Evolutionary conservation across 345 rosid genomes (phyloP).

Genomic region (Aquilaria yunnanensis): DNA sequence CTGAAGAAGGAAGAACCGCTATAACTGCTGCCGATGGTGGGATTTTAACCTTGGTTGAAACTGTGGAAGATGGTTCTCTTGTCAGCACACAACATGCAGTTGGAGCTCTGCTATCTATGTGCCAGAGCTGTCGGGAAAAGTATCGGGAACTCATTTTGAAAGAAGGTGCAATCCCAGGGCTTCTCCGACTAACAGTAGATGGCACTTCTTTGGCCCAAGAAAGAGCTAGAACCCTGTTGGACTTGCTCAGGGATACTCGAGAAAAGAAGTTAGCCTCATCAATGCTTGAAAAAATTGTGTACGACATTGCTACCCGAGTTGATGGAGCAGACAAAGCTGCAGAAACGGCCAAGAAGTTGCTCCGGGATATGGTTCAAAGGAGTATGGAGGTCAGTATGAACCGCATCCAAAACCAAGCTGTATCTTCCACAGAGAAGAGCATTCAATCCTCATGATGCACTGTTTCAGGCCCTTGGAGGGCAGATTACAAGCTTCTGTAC

Average conservation of each 20-base stretch:
- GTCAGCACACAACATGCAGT: constrained; percentile 57
- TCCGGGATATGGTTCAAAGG: constrained; percentile 70
- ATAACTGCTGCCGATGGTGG: constrained; percentile 46
- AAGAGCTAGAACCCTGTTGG: constrained; percentile 56
- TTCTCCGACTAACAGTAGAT: constrained; percentile 57
- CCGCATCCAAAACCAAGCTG: constrained; percentile 32
- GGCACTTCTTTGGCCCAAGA: constrained; percentile 61
- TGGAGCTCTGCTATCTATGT: constrained; percentile 52
- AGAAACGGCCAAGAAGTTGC: constrained; percentile 60
- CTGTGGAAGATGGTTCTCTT: constrained; percentile 71
- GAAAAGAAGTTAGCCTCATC: constrained; percentile 53
- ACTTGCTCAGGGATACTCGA: constrained; percentile 53
- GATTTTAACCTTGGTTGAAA: constrained; percentile 65
- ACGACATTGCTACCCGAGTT: constrained; percentile 50
- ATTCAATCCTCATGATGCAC: constrained; percentile 19
- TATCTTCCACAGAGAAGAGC: constrained; percentile 32
- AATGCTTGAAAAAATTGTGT: constrained; percentile 50
- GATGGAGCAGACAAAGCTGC: constrained; percentile 64
- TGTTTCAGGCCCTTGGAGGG: constrained; percentile 1
- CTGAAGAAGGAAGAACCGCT: constrained; percentile 63
- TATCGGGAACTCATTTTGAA: constrained; percentile 59
- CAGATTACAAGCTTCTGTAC: constrained; percentile 9
- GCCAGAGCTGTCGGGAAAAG: constrained; percentile 49
- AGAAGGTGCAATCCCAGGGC: constrained; percentile 81
- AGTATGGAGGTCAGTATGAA: constrained; percentile 60